A percentile compares a stretch with the other conserved stretches of the same genome.
These are phyloP conservation scores for Solioccasus polychromus DNA, from an alignment of 768 basidiomycete genomes.

Conservation along the genomic window DNA sequence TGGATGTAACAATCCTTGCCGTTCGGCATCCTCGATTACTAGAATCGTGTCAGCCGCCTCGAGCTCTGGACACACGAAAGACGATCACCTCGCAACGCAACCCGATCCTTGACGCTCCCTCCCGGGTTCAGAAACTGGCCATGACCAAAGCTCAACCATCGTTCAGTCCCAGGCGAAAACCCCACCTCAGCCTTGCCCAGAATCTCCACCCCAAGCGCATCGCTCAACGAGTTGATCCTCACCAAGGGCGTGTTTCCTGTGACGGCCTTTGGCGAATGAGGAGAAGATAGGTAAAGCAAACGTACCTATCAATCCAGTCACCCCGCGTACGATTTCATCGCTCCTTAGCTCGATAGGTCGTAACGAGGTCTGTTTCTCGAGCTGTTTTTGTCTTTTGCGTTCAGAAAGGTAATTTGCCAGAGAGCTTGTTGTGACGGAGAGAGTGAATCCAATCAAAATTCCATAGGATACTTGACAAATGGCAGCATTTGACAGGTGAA, in stretches of 20 bases:
- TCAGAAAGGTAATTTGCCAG: slow-evolving; percentile 51
- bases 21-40: slow-evolving; percentile 97
- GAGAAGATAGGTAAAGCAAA: background rate
- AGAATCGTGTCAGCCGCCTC: background rate
- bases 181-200: slow-evolving; percentile 91
- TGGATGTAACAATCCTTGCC: slow-evolving; percentile 75
- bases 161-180: background rate
- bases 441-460: slow-evolving; percentile 69
- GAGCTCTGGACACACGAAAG: background rate
- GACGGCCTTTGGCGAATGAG: background rate
- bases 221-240: slow-evolving; percentile 86
- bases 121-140: slow-evolving; percentile 91
- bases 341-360: slow-evolving; percentile 70
- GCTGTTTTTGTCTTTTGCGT: slow-evolving; percentile 43
- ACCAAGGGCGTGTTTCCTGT: slow-evolving; percentile 93
- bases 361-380: slow-evolving; percentile 30
- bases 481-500: slow-evolving; percentile 22
- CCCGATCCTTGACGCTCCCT: slow-evolving; percentile 96
- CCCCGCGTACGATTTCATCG: slow-evolving; percentile 77
- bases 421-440: slow-evolving; percentile 72
- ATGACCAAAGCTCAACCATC: slow-evolving; percentile 43
- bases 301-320: slow-evolving; percentile 83
- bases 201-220: slow-evolving; percentile 90
- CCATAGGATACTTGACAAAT: slow-evolving; percentile 44
- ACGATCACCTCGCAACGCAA: slow-evolving; percentile 80